Percentiles rank a stretch among this genome's conserved stretches.
phyloP scores from a whole-genome alignment of 768 basidiomycete genomes.

The Arthromyces matolae region DNA sequence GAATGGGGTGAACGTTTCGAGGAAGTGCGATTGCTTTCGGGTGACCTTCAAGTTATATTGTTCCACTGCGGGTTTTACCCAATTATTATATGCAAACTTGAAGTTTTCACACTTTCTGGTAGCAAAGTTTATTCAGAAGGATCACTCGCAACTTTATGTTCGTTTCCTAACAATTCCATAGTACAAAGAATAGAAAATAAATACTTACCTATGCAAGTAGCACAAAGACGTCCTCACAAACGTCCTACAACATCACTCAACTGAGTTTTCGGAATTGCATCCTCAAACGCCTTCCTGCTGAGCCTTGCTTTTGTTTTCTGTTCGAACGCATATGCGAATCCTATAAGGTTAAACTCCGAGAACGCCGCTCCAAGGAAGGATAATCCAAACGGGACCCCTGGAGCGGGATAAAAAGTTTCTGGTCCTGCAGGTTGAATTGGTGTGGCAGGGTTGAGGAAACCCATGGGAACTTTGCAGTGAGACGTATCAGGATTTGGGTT shows the following conservation, averaged over 20 bases:
- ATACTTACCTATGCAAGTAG: too few relatives aligned
- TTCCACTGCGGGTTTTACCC: too few relatives aligned
- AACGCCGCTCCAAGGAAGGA: slow-evolving; percentile 62
- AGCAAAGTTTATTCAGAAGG: too few relatives aligned
- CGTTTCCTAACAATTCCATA: too few relatives aligned
- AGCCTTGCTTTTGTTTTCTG: slow-evolving; percentile 55
- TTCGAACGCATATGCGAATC: slow-evolving; percentile 62
- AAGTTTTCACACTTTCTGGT: too few relatives aligned
- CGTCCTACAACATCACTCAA: slow-evolving; percentile 28
- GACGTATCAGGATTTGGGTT: neutral
- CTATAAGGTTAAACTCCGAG: slow-evolving; percentile 54
- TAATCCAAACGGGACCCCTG: slow-evolving; percentile 58
- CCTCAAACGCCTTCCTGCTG: slow-evolving; percentile 43
- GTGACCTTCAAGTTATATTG: too few relatives aligned
- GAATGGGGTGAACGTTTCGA: too few relatives aligned
- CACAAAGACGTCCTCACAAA: too few relatives aligned
- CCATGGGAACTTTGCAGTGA: slow-evolving; percentile 52
- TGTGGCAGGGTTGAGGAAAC: slow-evolving; percentile 41
- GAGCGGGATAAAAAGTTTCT: slow-evolving; percentile 43
- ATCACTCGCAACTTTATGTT: too few relatives aligned
- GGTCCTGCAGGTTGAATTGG: slow-evolving; percentile 37
- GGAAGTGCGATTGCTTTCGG: too few relatives aligned
- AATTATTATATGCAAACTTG: too few relatives aligned
- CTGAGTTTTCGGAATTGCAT: slow-evolving; percentile 55
- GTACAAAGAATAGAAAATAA: too few relatives aligned